These are phyloP conservation scores for Fusarium bactridioides DNA, from an alignment of 2,329 filamentous ascomycete genomes.

Conservation along the genomic window DNA sequence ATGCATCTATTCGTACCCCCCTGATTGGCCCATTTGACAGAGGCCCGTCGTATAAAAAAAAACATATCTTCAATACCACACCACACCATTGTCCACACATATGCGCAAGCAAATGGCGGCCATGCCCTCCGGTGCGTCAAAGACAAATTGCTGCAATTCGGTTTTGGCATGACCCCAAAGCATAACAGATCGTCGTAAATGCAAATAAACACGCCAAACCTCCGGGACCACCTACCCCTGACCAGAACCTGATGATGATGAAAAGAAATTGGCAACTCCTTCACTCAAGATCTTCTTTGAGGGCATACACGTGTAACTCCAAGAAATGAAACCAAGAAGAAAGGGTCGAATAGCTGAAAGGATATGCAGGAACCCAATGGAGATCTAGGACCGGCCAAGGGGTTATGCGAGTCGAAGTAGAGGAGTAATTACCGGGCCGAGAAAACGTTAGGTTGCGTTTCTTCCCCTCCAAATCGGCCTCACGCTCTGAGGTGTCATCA, in stretches of 20 bases:
- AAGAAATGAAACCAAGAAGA: slow-evolving; percentile 32
- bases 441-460: not conserved
- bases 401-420: slow-evolving; percentile 12
- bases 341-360: slow-evolving; percentile 15
- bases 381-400: not conserved
- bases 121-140: not conserved
- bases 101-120: slow-evolving; percentile 2
- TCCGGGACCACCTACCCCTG: slow-evolving; percentile 23
- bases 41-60: not conserved
- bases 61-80: not conserved
- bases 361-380: not conserved
- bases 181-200: slow-evolving; percentile 21
- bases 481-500: not conserved
- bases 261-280: slow-evolving; percentile 36
- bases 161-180: not conserved
- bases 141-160: not conserved
- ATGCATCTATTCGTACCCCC: slow-evolving; percentile 29
- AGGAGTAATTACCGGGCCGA: slow-evolving; percentile 23
- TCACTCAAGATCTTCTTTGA: slow-evolving; percentile 33
- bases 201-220: slow-evolving; percentile 36
- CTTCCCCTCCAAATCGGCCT: slow-evolving; percentile 1
- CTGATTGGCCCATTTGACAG: not conserved
- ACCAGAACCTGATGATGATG: slow-evolving; percentile 37
- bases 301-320: slow-evolving; percentile 40
- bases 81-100: not conserved